Conservation (phyloP, 2,329 filamentous ascomycete species). For the Exophiala xenobiotica region DNA sequence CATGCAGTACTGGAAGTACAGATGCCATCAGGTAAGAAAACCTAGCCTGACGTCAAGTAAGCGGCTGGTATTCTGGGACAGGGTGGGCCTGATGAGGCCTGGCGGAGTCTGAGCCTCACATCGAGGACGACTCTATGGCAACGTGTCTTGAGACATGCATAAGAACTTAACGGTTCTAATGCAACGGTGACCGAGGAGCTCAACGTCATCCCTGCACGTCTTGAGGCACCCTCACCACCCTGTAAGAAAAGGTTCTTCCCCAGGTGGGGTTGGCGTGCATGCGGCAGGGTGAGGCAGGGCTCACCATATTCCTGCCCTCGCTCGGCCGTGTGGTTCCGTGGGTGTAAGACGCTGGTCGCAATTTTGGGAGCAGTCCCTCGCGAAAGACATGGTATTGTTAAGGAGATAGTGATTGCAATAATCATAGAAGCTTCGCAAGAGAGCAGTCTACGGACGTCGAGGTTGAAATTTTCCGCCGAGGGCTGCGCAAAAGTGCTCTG, state of each 20-base stretch:
- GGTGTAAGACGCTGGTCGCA: too few species aligned
- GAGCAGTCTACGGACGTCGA: too few species aligned
- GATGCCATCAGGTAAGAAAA: neutral
- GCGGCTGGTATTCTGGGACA: neutral
- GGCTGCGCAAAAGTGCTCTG: too few species aligned
- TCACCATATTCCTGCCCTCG: too few species aligned
- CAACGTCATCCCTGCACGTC: neutral
- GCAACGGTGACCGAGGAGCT: neutral
- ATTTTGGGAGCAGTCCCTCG: too few species aligned
- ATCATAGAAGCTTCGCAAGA: too few species aligned
- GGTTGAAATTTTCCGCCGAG: too few species aligned
- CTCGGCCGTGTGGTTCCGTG: too few species aligned
- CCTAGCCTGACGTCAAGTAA: too few species aligned
- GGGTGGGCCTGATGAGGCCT: neutral
- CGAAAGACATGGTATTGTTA: too few species aligned
- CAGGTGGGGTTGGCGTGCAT: neutral
- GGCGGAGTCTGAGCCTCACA: neutral
- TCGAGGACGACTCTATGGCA: neutral
- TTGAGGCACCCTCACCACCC: neutral
- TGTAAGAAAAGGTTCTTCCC: neutral
- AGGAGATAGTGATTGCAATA: too few species aligned
- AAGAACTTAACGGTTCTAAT: neutral
- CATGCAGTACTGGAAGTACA: neutral
- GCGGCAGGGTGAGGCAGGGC: too few species aligned
- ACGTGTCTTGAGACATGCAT: neutral